Percentiles rank a stretch among this genome's conserved stretches.
Evolutionary conservation across 1,284 basidiomycete species (phyloP).

Genomic region (Sanghuangporus weigelae): DNA sequence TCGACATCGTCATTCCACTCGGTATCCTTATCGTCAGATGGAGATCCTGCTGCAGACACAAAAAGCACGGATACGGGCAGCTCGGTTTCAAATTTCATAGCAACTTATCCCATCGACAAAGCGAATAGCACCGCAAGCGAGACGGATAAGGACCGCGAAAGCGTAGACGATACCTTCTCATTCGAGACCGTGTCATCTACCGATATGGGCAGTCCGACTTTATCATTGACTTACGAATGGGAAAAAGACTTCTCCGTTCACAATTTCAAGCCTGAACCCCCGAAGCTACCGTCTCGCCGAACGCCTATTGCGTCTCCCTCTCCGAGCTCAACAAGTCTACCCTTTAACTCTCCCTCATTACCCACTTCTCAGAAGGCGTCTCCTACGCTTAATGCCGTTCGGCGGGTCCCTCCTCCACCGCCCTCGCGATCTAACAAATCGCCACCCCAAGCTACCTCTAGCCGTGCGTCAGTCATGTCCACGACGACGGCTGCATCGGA

Average conservation of each 20-base stretch:
- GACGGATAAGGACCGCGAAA: conserved; percentile 45
- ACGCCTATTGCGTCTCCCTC: conserved; percentile 25
- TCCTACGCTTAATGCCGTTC: neutral
- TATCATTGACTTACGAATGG: conserved; percentile 28
- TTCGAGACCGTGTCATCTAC: conserved; percentile 58
- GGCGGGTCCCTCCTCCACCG: conserved; percentile 16
- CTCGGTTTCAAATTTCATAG: conserved; percentile 27
- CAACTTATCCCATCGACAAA: conserved; percentile 44
- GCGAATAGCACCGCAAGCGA: conserved; percentile 26
- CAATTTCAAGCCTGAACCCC: conserved; percentile 32
- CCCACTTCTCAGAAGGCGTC: conserved; percentile 25
- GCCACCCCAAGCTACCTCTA: conserved; percentile 23
- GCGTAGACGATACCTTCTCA: conserved; percentile 50
- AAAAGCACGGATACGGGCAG: conserved; percentile 7
- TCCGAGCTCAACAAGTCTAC: conserved; percentile 25
- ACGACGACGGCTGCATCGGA: conserved; percentile 44
- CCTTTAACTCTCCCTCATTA: conserved; percentile 27
- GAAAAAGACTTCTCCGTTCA: conserved; percentile 27
- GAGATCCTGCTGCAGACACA: conserved; percentile 5
- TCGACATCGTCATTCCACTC: conserved; percentile 27
- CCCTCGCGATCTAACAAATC: conserved; percentile 16
- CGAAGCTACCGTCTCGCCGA: conserved; percentile 52
- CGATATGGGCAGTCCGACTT: conserved; percentile 15
- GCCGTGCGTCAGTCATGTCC: conserved; percentile 26
- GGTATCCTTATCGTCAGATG: conserved; percentile 25